Evolutionary conservation across 2,329 filamentous ascomycete species (phyloP), one percentile per base, ranked within the genome.

Genomic region (Bisporella sp.): DNA sequence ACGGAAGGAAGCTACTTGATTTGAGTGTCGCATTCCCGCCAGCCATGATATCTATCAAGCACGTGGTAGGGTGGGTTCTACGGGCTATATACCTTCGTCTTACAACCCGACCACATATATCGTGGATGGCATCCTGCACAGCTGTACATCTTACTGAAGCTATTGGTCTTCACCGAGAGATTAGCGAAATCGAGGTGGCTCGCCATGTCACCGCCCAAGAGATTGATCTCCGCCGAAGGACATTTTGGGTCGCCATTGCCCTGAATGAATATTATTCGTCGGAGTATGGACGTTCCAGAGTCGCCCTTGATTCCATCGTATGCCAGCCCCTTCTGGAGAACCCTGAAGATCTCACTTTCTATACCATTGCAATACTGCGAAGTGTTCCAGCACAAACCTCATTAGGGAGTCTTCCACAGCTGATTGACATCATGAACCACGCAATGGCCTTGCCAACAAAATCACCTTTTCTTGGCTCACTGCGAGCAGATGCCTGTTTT

Each of bases 61-160:
- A 57, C 50, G 56, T 64, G 12, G 47, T 47, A n/a, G 60, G 50
- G 11, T 64, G 59, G 60, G 50, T 57, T 31, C 32, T 64, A 28
- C 53, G 58, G 28, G 51, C 58, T n/a, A 41, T 64, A 7, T 65
- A 65, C 47, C 56, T 63, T 7, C 56, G 62, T 5, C 52, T 40
- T 6, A 63, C 60, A 3, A 62, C 55, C 11, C 50, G 58, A 43
- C 61, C 61, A 6, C 55, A 59, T 45, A 32, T 60, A 5, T 56
- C 60, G 8, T 64, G 61, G 57, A 49, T 63, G 46, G 54, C 60
- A 33, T 59, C 54, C 21, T 59, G 57, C 44, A 58, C 50, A 8
- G 50, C 60, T 3, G 47, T 64, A 6, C 62, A 65, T 47, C 39
- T 62, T n/a, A 59, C 59, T 6, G 61, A 64, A 54, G 53, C 59